phyloP scores from a whole-genome alignment of 2,329 filamentous ascomycete species.

The Cercospora beticola region DNA sequence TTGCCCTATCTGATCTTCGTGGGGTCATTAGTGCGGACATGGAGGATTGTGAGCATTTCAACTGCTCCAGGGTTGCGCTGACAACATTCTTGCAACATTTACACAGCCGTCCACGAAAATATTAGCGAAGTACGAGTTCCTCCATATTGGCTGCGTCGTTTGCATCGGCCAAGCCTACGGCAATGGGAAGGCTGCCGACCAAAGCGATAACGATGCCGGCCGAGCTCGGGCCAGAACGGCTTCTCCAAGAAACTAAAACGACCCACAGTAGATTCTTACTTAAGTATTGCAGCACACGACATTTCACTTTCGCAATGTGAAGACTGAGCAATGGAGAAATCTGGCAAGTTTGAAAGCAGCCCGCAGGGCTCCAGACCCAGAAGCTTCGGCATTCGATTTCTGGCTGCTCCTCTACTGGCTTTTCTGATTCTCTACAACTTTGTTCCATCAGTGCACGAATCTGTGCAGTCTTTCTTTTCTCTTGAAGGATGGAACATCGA shows the following conservation, averaged over 20 bases:
- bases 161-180: not conserved
- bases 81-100: not conserved
- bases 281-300: constrained; percentile 3
- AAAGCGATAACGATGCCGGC: constrained; percentile 3
- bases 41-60: not conserved
- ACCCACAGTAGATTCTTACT: not conserved
- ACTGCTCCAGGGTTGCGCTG: not conserved
- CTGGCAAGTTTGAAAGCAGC: not conserved
- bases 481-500: constrained; percentile 22
- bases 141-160: not conserved
- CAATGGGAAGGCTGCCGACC: constrained; percentile 1
- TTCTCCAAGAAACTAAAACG: constrained; percentile 1
- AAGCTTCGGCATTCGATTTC: constrained; percentile 10
- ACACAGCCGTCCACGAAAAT: not conserved
- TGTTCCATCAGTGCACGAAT: constrained; percentile 21
- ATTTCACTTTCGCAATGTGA: not conserved
- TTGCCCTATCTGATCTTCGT: constrained; percentile 6
- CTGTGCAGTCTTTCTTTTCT: constrained; percentile 25
- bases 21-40: not conserved
- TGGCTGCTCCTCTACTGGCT: constrained; percentile 23
- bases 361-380: not conserved
- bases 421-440: constrained; percentile 26
- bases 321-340: constrained; percentile 9
- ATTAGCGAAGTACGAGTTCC: not conserved
- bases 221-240: not conserved